Base-by-base conservation (phyloP, 2,329 filamentous ascomycete species). In the Acephala macrosclerotiorum region DNA sequence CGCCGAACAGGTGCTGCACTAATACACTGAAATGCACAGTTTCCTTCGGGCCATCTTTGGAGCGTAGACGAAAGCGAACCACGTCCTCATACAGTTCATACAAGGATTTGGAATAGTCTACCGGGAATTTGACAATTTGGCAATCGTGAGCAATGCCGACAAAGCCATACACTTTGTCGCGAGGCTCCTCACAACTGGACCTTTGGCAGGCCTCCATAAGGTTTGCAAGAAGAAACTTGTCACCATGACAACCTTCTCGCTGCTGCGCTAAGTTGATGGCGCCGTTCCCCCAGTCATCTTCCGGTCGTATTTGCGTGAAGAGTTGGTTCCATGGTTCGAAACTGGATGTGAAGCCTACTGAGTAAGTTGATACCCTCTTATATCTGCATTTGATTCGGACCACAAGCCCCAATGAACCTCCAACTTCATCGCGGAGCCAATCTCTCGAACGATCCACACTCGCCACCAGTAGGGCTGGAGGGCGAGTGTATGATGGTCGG, bases 151-250 rank as follows among this genome's bases (percentile, higher is more conserved):
- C 73, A 11, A 78, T 66, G 1, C 73, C 73, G n/a, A 77, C 66
- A 1, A 77, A 71, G 1, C 73, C 75, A 64, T 76, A 77, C 1
- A 78, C 65, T 59, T 77, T 77, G 63, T 77, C 76, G n/a, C 66
- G 71, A 6, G 61, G 70, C 16, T 76, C 73, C 33, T 68, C 64
- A 61, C 75, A 77, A 3, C 66, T 60, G 9, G 75, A 72, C 3
- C 64, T 65, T 35, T 61, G 49, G 58, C 75, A 70, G 18, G 68
- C 69, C 26, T 70, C 55, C 6, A 77, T 68, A 18, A 70, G 60
- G 20, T 66, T 68, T 18, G 61, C 66, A 8, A 68, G 60, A 16
- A 65, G 60, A 14, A 63, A 66, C 1, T 22, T 53, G 22, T 67
- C 65, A 18, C 63, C 64, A 25, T 65, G 63, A 8, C 65, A 59